Conservation (phyloP, 1,284 basidiomycete genomes). For the Irpex sp. region DNA sequence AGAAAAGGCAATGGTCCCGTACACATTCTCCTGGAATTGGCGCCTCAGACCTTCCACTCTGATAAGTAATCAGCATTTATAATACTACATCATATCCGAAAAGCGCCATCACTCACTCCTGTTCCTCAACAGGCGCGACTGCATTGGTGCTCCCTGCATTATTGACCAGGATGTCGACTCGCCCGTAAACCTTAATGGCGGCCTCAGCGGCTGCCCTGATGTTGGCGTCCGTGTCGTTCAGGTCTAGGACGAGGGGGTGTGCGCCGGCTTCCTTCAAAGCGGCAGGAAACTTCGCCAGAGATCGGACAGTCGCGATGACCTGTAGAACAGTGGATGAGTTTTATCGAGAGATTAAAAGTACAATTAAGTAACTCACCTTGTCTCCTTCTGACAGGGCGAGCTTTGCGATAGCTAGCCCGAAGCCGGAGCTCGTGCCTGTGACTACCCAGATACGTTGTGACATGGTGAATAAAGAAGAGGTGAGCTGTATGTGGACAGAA, state of each 20-base stretch:
- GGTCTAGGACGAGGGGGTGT: slow-evolving; percentile 20
- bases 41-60: slow-evolving; percentile 17
- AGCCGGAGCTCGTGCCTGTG: slow-evolving; percentile 19
- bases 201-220: slow-evolving; percentile 16
- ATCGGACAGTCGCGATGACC: slow-evolving; percentile 24
- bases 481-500: no score
- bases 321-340: slow-evolving; percentile 1
- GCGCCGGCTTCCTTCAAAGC: no score
- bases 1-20: slow-evolving; percentile 26
- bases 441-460: slow-evolving; percentile 22
- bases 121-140: slow-evolving; percentile 23
- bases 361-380: slow-evolving; percentile 13
- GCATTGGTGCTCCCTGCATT: slow-evolving; percentile 20
- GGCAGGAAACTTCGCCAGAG: slow-evolving; percentile 16
- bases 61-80: no score
- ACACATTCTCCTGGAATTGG: slow-evolving; percentile 29
- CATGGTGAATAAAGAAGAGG: neutral
- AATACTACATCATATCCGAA: no score
- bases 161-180: slow-evolving; percentile 18
- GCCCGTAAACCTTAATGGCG: slow-evolving; percentile 16
- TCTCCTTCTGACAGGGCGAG: slow-evolving; percentile 22
- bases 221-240: slow-evolving; percentile 18
- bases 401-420: slow-evolving; percentile 22
- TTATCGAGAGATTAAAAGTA: no score
- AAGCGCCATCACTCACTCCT: slow-evolving; percentile 16